Percentiles rank a stretch among this genome's conserved stretches.
These are phyloP conservation scores for Biscogniauxia mediterranea DNA, from an alignment of 2,329 filamentous ascomycete species.

Conservation along the genomic window DNA sequence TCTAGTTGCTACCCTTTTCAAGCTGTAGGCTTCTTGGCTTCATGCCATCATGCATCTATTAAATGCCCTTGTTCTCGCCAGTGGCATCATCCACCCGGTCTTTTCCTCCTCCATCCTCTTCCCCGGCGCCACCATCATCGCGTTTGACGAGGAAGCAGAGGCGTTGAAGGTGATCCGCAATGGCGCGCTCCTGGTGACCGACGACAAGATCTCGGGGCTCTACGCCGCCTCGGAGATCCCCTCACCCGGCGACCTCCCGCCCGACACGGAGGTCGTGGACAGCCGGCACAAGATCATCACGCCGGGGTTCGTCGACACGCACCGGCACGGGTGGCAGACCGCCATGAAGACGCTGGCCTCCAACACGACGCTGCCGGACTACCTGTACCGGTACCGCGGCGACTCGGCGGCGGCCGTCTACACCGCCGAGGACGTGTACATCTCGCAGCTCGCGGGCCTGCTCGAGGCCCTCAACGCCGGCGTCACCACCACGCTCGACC, in stretches of 20 bases:
- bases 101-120: slow-evolving; percentile 25
- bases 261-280: slow-evolving; percentile 43
- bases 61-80: slow-evolving; percentile 18
- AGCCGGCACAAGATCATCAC: slow-evolving; percentile 50
- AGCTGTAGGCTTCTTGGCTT: neutral
- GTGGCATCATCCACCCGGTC: slow-evolving; percentile 34
- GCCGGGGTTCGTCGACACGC: slow-evolving; percentile 57
- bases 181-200: slow-evolving; percentile 34
- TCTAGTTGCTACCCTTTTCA: neutral
- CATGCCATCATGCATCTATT: slow-evolving; percentile 15
- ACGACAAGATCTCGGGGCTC: slow-evolving; percentile 34
- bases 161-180: slow-evolving; percentile 28
- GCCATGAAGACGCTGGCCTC: slow-evolving; percentile 51
- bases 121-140: slow-evolving; percentile 31
- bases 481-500: slow-evolving; percentile 52
- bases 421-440: slow-evolving; percentile 45
- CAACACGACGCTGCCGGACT: slow-evolving; percentile 49
- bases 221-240: slow-evolving; percentile 22
- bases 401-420: slow-evolving; percentile 33
- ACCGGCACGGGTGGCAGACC: slow-evolving; percentile 57
- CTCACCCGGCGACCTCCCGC: slow-evolving; percentile 16
- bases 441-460: slow-evolving; percentile 45
- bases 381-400: slow-evolving; percentile 42
- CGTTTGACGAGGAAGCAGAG: slow-evolving; percentile 26
- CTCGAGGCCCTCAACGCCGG: slow-evolving; percentile 52